Base-by-base conservation (phyloP, 768 basidiomycete genomes). In the Boletus speciosus region DNA sequence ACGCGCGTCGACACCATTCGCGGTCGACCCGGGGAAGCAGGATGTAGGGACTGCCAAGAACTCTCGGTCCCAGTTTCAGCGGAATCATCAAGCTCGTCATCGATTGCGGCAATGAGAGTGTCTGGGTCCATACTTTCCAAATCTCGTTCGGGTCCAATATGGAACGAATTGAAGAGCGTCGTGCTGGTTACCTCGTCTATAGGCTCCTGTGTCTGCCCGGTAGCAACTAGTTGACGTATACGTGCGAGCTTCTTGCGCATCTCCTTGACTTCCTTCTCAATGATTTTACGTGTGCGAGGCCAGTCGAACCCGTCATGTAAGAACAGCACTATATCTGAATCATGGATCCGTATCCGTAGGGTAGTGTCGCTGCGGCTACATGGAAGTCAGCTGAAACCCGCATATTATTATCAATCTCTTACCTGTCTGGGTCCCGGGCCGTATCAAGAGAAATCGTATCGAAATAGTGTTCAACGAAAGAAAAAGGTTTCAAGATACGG, bases 281-380 rank as follows among this genome's bases (percentile, higher is more conserved):
- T 93, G 3, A 81, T 81, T 71, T 80, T 86, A 32, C 96, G 85
- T 4, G 97, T 99, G 45, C 78, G 78, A 2, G 66, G 71, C 95
- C 97, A 99, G 66, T 99, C 97, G 63, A 94, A 99, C 2, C 97
- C 97, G 52, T 94, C 92, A 65, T 97, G 90, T 4, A 99, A 78
- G 48, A 85, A 79, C 23, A 98, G 63, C 1, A 79, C 79, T 45
- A 89, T 68, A 59, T 89, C 79, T 50, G 81, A 83, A 40, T 88
- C 72, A 40, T 79, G 75, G 5, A 91, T 61, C 25, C 83, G 78
- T 52, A 88, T 62, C 29, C 73, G 78, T n/a, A 84, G 55, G 25
- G 67, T 74, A 8, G 80, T 79, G 32, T 80, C 78, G 11, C 76
- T 78, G 29, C 68, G 61, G 42, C 80, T 83, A 49, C 5, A 35